Base-by-base conservation (phyloP, 192 early-diverging fungal genomes). In the Polychytrium aggregatum region DNA sequence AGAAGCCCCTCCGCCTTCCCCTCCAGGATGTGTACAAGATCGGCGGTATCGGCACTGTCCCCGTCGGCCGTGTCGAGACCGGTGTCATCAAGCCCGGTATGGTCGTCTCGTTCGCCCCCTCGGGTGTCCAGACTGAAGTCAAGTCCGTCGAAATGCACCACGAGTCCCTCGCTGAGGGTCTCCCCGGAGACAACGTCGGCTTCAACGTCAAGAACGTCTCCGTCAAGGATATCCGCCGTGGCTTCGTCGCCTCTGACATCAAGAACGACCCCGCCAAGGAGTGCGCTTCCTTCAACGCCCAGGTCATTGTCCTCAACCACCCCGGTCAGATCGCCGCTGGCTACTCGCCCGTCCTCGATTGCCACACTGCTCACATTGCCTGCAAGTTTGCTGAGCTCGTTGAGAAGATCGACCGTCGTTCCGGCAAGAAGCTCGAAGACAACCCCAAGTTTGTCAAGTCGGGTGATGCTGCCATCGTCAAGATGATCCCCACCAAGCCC, bases 71-170 rank as follows among this genome's bases (percentile, higher is more conserved):
- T 90, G 67, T 69, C 46, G 64, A 69, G 53, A 65, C 57, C 37
- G 67, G 67, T 62, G 42, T 60, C 55, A 65, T 69, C 37, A 46
- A 63, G 41, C 59, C 67, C 50, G 59, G 59, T 52, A 76, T 72
- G 74, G 73, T 73, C 50, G 76, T 78, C 56, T 81, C 75, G 59
- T 93, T 93, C 65, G 88, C 88, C 48, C 90, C 90, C 52, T 67
- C 79, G 59, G 79, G 75, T 73, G 79, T 88, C 57, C 71, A 84
- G 65, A 88, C 90, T 77, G 87, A 92, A 70, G 90, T 92, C 72
- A 89, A 89, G 78, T 92, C 90, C 66, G 88, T 97, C 54, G 89
- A 93, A 73, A 97, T 93, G 90, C 92, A 97, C 78, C 90, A 93
- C 83, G 85, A 97, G 71, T 67, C 79, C 57, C 78, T 93, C 59